Base-by-base conservation (phyloP, 2,329 filamentous ascomycete species). In the Claviceps pusilla region DNA sequence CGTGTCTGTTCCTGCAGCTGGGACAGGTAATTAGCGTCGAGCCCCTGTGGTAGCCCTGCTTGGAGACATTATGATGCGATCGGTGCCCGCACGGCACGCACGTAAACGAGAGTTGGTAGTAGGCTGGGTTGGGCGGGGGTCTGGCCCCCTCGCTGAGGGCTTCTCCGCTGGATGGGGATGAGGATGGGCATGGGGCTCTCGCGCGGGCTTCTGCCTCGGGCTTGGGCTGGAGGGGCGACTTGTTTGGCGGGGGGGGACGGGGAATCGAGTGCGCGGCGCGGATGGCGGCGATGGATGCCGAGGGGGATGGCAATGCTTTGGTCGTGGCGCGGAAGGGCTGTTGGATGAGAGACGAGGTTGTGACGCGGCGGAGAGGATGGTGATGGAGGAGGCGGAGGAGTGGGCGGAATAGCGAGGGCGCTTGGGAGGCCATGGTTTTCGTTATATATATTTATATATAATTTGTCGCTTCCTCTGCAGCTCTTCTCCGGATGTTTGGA, bases 1-100 rank as follows among this genome's bases (percentile, higher is more conserved):
- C 72, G 72, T 98, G 93, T 29, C 89, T 79, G 65, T 88, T 90
- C 63, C 84, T 83, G 70, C 93, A 98, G 3, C 75, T 74, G 0
- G 93, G 91, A 66, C 93, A 98, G 39, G 85, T 84, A 59, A 97
- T 90, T 55, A 98, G 75, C 4, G 93, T 85, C 1, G 89, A 91
- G 41, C 93, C 93, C 58, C 84, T 77, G 69, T 97, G 90, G 67
- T 98, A 98, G 37, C 89, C 93, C 66, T 97, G 93, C 69, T 97
- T 96, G 35, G 88, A 89, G 62, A 98, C 76, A 51, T 79, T 79
- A 71, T 98, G 94, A 12, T 82, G 78, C n/a, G 88, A 94, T 55
- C 90, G 84, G 41, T 79, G 73, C 48, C 77, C 74, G 71, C 93
- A 98, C 37, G 87, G 88, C 56, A 86, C 83, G 77, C 93, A 98